Evolutionary conservation across 2,329 filamentous ascomycete genomes (phyloP).

Genomic region (Aspergillus sojae): DNA sequence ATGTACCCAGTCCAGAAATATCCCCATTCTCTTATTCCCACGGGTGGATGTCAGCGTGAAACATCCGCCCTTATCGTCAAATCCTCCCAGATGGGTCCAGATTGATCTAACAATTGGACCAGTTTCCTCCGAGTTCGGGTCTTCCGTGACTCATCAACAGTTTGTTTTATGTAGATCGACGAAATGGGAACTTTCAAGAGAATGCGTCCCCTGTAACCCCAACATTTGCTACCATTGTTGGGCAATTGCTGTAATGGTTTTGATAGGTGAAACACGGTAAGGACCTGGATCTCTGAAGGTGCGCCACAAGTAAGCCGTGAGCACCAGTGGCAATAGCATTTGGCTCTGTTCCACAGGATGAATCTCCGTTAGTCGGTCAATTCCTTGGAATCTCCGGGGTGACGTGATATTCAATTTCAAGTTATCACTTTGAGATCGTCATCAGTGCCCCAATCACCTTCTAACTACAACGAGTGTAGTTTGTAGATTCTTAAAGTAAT

Average conservation of each 20-base stretch:
- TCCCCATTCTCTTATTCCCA: not conserved
- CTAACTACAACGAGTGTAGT: constrained; percentile 6
- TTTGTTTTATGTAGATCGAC: constrained; percentile 1
- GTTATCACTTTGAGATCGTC: not conserved
- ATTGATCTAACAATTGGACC: not conserved
- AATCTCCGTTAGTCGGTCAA: not conserved
- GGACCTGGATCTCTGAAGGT: not conserved
- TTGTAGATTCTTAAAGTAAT: constrained; percentile 1
- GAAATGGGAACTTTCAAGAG: not conserved
- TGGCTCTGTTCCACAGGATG: not conserved
- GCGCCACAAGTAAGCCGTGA: not conserved
- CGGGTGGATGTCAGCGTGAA: too few species aligned
- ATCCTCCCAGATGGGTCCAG: not conserved
- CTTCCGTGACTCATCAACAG: not conserved
- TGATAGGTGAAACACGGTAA: not conserved
- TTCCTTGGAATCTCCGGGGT: not conserved
- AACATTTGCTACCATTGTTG: not conserved
- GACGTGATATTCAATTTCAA: not conserved
- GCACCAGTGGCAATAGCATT: not conserved
- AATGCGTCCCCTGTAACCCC: not conserved
- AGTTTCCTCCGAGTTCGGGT: not conserved
- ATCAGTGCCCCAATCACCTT: not conserved
- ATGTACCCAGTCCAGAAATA: not conserved
- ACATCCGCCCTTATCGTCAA: not conserved
- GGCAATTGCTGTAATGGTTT: not conserved